Evolutionary conservation across 2,329 filamentous ascomycete species (phyloP), one percentile per base, ranked within the genome.

Genomic region (Venturiaceae sp.): DNA sequence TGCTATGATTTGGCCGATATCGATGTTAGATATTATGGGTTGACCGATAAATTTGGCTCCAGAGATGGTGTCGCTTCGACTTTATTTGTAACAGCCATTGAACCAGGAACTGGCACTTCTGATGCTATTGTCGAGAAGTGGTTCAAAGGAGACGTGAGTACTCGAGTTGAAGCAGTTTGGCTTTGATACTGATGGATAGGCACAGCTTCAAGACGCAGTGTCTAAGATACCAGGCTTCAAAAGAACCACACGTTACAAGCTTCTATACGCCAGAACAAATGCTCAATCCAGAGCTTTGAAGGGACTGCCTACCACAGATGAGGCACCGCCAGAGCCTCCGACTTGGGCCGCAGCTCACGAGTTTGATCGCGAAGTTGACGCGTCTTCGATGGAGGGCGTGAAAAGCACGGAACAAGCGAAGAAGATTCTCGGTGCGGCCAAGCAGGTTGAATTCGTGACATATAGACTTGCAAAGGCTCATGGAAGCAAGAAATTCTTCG

Each of bases 1-100:
- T 53, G 64, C 11, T 70, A 66, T 53, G 67, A 70, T 62, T 36
- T 70, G 26, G 67, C 66, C 14, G 68, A 70, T 53, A 60, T 68
- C 32, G 67, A 71, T 58, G 63, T 68, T 9, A 60, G 61, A 23
- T 68, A 66, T 60, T 59, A 65, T 46, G 64, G 61, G 11, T 32
- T 65, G 26, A 59, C 63, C 13, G 60, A 53, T 8, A 61, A 66
- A 55, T 59, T 34, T 2, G 61, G 61, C 9, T 58, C n/a, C 7
- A 61, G 64, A 33, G 62, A 60, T 59, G 63, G 64, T 62, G 55
- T 34, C 26, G 54, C 54, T 26, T 28, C 36, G 5, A 26, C 26
- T 8, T n/a, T 57, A 2, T 32, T 57, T n/a, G 23, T 32, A 6
- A 57, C 54, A 8, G 54, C 36, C 5, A 23, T 57, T 30, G 54